Evolutionary conservation across 352 stramenopile genomes (phyloP).

Genomic region (Phytophthora citrophthora): DNA sequence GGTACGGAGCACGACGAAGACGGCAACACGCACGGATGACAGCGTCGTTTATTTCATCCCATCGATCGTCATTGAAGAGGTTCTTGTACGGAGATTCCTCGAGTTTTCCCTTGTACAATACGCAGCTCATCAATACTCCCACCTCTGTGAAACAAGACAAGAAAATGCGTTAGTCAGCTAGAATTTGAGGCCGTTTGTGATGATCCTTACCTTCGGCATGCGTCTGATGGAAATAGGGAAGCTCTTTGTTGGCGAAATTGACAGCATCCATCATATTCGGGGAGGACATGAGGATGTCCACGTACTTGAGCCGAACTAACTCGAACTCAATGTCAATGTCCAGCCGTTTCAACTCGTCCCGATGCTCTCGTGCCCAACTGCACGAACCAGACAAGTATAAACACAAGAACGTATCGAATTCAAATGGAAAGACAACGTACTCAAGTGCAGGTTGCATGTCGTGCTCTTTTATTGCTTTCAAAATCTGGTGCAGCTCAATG

Average conservation of each 20-base stretch:
- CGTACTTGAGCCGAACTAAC: constrained; percentile 82
- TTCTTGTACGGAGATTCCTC: constrained; percentile 84
- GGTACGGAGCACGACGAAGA: constrained; percentile 70
- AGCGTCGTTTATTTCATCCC: constrained; percentile 73
- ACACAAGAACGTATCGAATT: background rate
- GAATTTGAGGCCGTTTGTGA: background rate
- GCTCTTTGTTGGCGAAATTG: constrained; percentile 68
- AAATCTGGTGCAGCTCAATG: constrained; percentile 69
- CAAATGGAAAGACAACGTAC: constrained; percentile 40
- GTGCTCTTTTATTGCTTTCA: constrained; percentile 66
- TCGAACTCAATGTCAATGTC: constrained; percentile 86
- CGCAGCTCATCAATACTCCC: constrained; percentile 79
- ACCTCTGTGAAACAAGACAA: constrained; percentile 53
- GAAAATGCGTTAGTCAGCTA: background rate
- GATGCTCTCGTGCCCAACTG: constrained; percentile 71
- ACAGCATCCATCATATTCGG: constrained; percentile 74
- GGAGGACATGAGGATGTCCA: constrained; percentile 74
- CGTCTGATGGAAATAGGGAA: constrained; percentile 64
- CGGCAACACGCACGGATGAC: constrained; percentile 80
- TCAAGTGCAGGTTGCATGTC: constrained; percentile 71
- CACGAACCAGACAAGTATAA: constrained; percentile 7
- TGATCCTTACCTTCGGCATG: constrained; percentile 54
- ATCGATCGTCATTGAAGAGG: constrained; percentile 69
- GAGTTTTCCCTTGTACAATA: constrained; percentile 79
- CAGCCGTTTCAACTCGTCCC: constrained; percentile 52